phyloP scores from a whole-genome alignment of 2,329 filamentous ascomycete species.

The Rhinocladiella similis region DNA sequence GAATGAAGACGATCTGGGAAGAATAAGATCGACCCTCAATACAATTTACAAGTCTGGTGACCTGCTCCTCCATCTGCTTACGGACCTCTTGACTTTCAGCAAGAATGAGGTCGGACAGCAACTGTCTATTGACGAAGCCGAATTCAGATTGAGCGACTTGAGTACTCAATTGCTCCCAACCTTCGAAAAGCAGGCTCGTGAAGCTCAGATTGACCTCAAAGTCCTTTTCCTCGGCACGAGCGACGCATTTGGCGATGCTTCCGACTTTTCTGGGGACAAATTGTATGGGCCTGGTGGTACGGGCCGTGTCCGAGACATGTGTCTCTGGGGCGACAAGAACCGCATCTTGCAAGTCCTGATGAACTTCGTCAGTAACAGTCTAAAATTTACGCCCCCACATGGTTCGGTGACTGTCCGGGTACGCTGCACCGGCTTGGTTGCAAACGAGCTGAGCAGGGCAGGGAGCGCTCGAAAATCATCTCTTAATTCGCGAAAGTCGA shows the following conservation, averaged over 20 bases:
- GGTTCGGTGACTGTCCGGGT: conserved; percentile 77
- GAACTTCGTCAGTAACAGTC: conserved; percentile 85
- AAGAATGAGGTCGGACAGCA: conserved; percentile 93
- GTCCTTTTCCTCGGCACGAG: conserved; percentile 67
- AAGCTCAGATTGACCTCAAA: conserved; percentile 71
- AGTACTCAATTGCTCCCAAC: conserved; percentile 80
- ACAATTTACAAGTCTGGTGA: conserved; percentile 89
- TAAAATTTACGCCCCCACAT: conserved; percentile 82
- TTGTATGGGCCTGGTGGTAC: conserved; percentile 65
- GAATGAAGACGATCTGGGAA: conserved; percentile 78
- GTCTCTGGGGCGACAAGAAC: conserved; percentile 89
- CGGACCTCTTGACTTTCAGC: conserved; percentile 87
- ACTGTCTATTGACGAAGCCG: conserved; percentile 76
- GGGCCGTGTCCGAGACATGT: conserved; percentile 77
- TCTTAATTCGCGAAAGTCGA: conserved; percentile 29
- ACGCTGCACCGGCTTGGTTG: conserved; percentile 55
- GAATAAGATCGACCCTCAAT: conserved; percentile 79
- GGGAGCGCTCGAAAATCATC: conserved; percentile 39
- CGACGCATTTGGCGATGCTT: conserved; percentile 32
- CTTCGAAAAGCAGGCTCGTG: conserved; percentile 85
- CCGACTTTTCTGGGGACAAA: conserved; percentile 38
- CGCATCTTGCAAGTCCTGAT: conserved; percentile 88
- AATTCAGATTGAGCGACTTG: conserved; percentile 82
- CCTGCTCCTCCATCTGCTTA: conserved; percentile 78
- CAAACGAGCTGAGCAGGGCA: conserved; percentile 19